Evolutionary conservation across 495 filamentous ascomycete species (phyloP), one percentile per base, ranked within the genome.

Genomic region (Halenospora varia): DNA sequence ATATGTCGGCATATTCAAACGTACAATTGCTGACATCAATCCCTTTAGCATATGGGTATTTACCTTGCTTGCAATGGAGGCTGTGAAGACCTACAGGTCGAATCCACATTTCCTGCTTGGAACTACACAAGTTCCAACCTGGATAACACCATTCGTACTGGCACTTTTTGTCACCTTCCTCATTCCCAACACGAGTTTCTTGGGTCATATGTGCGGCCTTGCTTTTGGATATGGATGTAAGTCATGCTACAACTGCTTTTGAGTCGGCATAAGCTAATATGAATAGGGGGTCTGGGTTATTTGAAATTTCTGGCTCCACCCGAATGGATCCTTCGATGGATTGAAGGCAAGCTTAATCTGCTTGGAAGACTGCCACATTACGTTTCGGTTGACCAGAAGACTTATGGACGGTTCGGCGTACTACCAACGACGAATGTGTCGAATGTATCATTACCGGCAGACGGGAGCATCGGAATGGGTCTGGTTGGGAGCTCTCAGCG

Each of bases 381-480:
- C 65, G 85, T 97, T 15, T 92, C 88, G 18, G 83, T 97, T 11
- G 92, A 97, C 66, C 92, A 96, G 68, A 96, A 95, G 80, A 95
- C 88, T n/a, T 95, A 90, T 66, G 92, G 92, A n/a, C 80, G 92
- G 48, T 96, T 93, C 66, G 92, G 92, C 0, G 89, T 97, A 17
- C 73, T 97, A 19, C 92, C 92, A 1, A 82, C 83, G 0, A 76
- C 74, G 25, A 73, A 70, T 9, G 11, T 13, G 45, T 56, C 70
- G 2, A 62, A 65, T 15, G 17, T 51, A n/a, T 26, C 67, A 19
- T 44, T 67, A 3, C 60, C 56, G 22, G 67, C 61, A n/a, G 79
- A 78, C 48, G 66, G 68, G 42, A 68, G 70, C 49, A 74, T 79
- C n/a, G 76, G 82, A 0, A 71, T 87, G 73, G 80, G 75, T 48